phyloP scores from a whole-genome alignment of 768 basidiomycete genomes.

The Trametes sanguinea region DNA sequence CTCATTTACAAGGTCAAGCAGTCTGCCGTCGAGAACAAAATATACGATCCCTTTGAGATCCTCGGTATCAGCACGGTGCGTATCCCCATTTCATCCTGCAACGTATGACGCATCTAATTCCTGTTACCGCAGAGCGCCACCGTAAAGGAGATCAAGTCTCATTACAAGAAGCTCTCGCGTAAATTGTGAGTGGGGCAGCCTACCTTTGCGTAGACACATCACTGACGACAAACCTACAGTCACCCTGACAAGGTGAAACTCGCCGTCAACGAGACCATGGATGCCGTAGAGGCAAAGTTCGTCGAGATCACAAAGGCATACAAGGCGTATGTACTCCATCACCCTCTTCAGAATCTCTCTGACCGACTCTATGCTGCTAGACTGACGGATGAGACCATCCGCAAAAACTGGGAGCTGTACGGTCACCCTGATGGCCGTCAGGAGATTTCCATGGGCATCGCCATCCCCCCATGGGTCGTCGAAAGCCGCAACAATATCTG shows the following conservation, averaged over 20 bases:
- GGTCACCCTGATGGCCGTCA: conserved; percentile 98
- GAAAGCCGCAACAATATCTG: conserved; percentile 89
- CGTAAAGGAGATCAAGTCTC: conserved; percentile 93
- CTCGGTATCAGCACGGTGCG: conserved; percentile 73
- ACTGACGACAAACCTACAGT: conserved; percentile 41
- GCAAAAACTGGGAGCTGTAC: conserved; percentile 85
- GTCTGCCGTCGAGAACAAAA: conserved; percentile 58
- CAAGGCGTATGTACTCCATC: conserved; percentile 64
- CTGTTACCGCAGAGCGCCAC: conserved; percentile 50
- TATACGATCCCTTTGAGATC: conserved; percentile 96
- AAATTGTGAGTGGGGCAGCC: conserved; percentile 61
- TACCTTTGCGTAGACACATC: background rate
- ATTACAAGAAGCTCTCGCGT: conserved; percentile 90
- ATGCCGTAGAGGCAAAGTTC: conserved; percentile 83
- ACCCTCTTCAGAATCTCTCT: background rate
- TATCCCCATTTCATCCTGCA: conserved; percentile 17
- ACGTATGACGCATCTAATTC: background rate
- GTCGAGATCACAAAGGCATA: conserved; percentile 97
- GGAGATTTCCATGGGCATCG: conserved; percentile 91
- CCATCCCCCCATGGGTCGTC: conserved; percentile 90
- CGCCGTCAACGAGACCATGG: conserved; percentile 79
- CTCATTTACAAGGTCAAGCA: conserved; percentile 66
- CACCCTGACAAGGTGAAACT: conserved; percentile 97
- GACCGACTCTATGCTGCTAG: conserved; percentile 38
- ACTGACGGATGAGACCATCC: conserved; percentile 89